phyloP scores from a whole-genome alignment of 2,329 filamentous ascomycete species.

The Trichoderma citrinoviride region DNA sequence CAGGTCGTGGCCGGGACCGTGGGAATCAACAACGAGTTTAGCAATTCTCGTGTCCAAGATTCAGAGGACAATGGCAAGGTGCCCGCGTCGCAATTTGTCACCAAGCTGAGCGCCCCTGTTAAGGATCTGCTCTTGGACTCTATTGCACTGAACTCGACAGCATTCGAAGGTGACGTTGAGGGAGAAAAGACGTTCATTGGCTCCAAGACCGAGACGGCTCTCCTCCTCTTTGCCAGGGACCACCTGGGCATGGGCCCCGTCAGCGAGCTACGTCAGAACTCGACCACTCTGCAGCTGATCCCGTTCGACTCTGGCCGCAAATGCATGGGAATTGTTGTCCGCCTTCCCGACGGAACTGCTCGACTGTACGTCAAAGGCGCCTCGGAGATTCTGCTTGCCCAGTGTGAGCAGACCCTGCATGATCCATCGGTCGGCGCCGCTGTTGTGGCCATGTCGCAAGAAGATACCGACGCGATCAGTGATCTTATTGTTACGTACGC shows the following conservation, averaged over 20 bases:
- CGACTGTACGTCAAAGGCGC: constrained; percentile 63
- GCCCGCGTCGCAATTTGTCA: constrained; percentile 46
- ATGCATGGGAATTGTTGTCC: constrained; percentile 63
- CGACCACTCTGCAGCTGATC: constrained; percentile 61
- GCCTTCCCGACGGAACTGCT: constrained; percentile 49
- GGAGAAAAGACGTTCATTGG: constrained; percentile 66
- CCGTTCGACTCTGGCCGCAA: constrained; percentile 76
- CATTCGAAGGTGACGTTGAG: constrained; percentile 72
- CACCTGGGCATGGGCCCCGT: constrained; percentile 66
- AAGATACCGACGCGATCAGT: constrained; percentile 57
- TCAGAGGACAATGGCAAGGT: constrained; percentile 30
- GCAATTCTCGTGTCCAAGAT: constrained; percentile 19
- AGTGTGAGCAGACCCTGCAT: constrained; percentile 52
- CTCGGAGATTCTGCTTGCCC: constrained; percentile 60
- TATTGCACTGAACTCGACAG: constrained; percentile 66
- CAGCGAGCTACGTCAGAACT: constrained; percentile 60
- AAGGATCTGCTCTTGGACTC: constrained; percentile 58
- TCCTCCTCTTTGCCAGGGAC: constrained; percentile 66
- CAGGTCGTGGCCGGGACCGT: constrained; percentile 61
- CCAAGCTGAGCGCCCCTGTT: constrained; percentile 45
- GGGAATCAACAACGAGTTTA: constrained; percentile 54
- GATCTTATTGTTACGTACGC: constrained; percentile 75
- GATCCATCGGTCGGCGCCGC: constrained; percentile 48
- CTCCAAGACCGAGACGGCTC: constrained; percentile 73
- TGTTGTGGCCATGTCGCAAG: constrained; percentile 45